phyloP scores from a whole-genome alignment of 257 asterid species.

The Ligustrum vulgare region DNA sequence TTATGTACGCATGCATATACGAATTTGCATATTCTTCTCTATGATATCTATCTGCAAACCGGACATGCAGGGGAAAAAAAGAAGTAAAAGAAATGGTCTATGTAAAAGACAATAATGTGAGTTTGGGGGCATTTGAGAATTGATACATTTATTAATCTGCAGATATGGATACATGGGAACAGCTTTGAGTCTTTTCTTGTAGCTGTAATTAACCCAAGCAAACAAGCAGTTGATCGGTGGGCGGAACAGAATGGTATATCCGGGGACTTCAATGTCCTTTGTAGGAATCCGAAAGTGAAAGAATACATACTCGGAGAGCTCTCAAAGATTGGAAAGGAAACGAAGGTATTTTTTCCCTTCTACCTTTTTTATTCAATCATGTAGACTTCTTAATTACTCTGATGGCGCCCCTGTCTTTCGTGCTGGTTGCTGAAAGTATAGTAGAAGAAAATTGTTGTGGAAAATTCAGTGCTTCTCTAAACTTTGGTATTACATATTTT shows the following conservation, averaged over 20 bases:
- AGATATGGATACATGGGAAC: constrained; percentile 96
- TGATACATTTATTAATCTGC: constrained; percentile 24
- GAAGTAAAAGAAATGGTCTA: neutral
- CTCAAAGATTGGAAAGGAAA: constrained; percentile 61
- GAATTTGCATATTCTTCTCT: neutral
- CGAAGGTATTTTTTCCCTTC: constrained; percentile 50
- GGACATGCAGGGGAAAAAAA: neutral
- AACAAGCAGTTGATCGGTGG: constrained; percentile 70
- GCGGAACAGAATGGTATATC: constrained; percentile 60
- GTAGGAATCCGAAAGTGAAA: constrained; percentile 63
- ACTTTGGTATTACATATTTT: constrained; percentile 14
- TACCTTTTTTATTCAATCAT: constrained; percentile 4
- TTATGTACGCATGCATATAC: neutral
- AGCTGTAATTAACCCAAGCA: constrained; percentile 71
- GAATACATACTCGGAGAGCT: constrained; percentile 71
- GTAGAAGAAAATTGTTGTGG: neutral
- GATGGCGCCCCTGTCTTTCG: neutral
- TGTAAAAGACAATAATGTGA: constrained; percentile 9
- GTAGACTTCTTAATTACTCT: constrained; percentile 4
- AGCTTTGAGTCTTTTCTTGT: constrained; percentile 92
- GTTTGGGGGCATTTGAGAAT: constrained; percentile 4
- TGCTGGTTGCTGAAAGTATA: neutral
- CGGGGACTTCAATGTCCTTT: constrained; percentile 65
- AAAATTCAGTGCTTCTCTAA: constrained; percentile 16
- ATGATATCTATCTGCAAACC: neutral